Conservation (phyloP, 352 stramenopile genomes). For the Globisporangium lucens region DNA sequence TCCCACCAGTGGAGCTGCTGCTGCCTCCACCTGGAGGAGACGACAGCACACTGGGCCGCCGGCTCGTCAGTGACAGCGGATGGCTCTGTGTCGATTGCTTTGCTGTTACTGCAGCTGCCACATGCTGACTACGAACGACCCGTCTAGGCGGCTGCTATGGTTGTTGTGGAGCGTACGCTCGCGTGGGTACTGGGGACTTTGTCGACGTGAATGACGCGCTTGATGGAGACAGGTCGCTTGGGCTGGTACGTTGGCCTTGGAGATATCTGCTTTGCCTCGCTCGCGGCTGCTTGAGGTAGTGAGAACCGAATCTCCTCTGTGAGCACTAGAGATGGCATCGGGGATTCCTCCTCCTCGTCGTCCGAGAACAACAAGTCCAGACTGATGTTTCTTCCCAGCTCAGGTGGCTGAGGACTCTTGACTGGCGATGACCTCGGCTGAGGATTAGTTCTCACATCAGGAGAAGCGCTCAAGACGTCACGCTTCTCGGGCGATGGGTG, state of each 20-base stretch:
- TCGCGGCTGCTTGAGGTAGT: neutral
- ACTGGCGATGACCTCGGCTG: neutral
- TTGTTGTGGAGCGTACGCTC: constrained; percentile 11
- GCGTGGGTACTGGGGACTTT: constrained; percentile 8
- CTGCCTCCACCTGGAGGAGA: constrained; percentile 1
- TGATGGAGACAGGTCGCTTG: constrained; percentile 28
- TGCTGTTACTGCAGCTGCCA: constrained; percentile 4
- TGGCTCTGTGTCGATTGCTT: neutral
- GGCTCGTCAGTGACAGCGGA: constrained; percentile 11
- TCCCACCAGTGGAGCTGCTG: neutral
- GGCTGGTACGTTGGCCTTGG: constrained; percentile 3
- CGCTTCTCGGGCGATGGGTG: neutral
- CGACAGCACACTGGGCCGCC: constrained; percentile 14
- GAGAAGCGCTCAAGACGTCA: neutral
- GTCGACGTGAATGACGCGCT: constrained; percentile 27
- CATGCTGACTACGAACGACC: neutral
- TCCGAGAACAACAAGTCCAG: constrained; percentile 62
- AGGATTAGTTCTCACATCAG: neutral
- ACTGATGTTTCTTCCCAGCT: constrained; percentile 24
- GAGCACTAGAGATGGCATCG: neutral
- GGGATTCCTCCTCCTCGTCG: constrained; percentile 14
- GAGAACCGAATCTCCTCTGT: neutral
- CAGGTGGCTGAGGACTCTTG: neutral
- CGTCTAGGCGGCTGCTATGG: constrained; percentile 6
- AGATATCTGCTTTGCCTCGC: neutral